A percentile compares a stretch with the other conserved stretches of the same genome.
These are phyloP conservation scores for Ceratorhiza oryzae-sativae DNA, from an alignment of 1,284 basidiomycete species.

Conservation along the genomic window DNA sequence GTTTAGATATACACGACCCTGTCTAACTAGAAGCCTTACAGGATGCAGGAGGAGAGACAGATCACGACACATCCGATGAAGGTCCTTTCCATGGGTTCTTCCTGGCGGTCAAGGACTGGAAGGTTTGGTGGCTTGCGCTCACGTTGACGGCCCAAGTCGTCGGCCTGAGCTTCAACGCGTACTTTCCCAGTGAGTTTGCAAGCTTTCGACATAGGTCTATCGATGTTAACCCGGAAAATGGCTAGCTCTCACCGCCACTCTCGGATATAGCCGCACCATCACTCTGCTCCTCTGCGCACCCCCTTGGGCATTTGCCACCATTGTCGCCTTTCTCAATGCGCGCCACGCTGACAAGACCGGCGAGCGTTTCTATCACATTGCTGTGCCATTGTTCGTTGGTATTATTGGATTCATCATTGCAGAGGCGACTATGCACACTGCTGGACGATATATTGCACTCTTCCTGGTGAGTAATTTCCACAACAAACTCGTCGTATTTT, in stretches of 20 bases:
- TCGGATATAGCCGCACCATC: slow-evolving; percentile 67
- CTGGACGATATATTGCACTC: slow-evolving; percentile 74
- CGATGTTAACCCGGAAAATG: neutral
- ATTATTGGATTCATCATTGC: slow-evolving; percentile 79
- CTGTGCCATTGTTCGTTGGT: slow-evolving; percentile 61
- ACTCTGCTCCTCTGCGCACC: slow-evolving; percentile 78
- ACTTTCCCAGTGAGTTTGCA: slow-evolving; percentile 59
- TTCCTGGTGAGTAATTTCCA: slow-evolving; percentile 50
- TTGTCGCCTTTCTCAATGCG: slow-evolving; percentile 48
- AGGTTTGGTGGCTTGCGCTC: slow-evolving; percentile 71
- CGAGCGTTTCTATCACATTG: slow-evolving; percentile 72
- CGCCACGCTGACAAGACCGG: slow-evolving; percentile 71
- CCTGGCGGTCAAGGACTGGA: slow-evolving; percentile 71
- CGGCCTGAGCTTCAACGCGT: slow-evolving; percentile 51
- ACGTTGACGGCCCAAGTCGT: slow-evolving; percentile 63
- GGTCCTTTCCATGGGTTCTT: slow-evolving; percentile 57
- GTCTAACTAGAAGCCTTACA: neutral
- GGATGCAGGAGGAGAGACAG: slow-evolving; percentile 59
- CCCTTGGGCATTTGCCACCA: slow-evolving; percentile 73
- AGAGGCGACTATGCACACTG: slow-evolving; percentile 69
- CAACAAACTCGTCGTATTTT: neutral
- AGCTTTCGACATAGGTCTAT: neutral
- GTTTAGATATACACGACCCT: neutral
- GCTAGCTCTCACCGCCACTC: slow-evolving; percentile 57
- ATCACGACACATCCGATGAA: slow-evolving; percentile 53